phyloP scores from a whole-genome alignment of 2,329 filamentous ascomycete genomes.

The Torrubiella hemipterigena region DNA sequence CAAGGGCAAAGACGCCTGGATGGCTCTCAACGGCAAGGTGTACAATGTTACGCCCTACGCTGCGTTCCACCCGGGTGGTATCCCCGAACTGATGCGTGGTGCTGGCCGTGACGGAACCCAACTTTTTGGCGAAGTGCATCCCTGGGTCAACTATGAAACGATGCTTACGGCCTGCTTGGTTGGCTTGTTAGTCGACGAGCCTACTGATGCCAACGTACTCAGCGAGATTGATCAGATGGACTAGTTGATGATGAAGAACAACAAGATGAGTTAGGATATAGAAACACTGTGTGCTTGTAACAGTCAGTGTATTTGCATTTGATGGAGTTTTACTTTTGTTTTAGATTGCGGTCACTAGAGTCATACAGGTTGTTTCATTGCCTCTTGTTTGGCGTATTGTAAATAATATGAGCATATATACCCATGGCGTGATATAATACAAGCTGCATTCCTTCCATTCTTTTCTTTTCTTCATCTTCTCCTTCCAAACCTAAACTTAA shows the following conservation, averaged over 20 bases:
- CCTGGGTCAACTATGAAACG: constrained; percentile 62
- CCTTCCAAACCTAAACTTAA: constrained; percentile 44
- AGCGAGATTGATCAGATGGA: constrained; percentile 51
- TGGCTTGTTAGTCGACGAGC: constrained; percentile 50
- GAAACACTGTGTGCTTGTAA: too few species aligned
- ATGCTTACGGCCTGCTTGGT: constrained; percentile 54
- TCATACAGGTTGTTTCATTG: neutral
- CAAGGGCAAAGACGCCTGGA: constrained; percentile 82
- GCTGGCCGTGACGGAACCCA: constrained; percentile 50
- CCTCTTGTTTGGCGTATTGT: neutral
- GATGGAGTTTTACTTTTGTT: neutral
- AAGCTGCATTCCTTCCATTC: constrained; percentile 2
- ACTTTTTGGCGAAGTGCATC: constrained; percentile 55
- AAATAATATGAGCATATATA: too few species aligned
- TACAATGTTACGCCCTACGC: constrained; percentile 91
- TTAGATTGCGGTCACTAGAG: neutral
- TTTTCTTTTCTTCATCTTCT: constrained; percentile 22
- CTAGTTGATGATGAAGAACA: too few species aligned
- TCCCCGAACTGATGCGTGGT: constrained; percentile 55
- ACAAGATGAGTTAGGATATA: too few species aligned
- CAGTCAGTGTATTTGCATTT: neutral
- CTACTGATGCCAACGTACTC: constrained; percentile 26
- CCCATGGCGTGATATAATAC: constrained; percentile 2
- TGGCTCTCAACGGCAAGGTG: constrained; percentile 74
- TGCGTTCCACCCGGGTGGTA: constrained; percentile 81